These are phyloP conservation scores for Ophiognomonia clavigignenti-juglandacearum DNA, from an alignment of 2,329 filamentous ascomycete species.

Conservation along the genomic window DNA sequence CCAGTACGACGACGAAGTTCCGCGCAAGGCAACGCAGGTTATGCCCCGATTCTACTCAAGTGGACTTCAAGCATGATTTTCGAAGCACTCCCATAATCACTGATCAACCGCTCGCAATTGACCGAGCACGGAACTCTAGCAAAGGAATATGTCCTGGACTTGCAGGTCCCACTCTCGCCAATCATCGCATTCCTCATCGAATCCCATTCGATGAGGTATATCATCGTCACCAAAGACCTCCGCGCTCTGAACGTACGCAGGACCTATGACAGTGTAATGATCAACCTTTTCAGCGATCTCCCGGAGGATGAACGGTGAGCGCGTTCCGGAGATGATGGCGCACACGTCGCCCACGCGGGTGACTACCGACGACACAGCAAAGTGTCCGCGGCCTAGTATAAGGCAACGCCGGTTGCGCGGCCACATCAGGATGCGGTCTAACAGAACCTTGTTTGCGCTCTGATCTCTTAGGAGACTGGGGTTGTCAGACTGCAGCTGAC, in stretches of 20 bases:
- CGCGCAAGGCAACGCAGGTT: no score
- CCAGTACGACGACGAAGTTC: no score
- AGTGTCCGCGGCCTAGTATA: conserved; percentile 12
- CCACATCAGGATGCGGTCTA: no score
- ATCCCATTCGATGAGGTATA: not conserved
- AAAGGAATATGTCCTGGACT: not conserved
- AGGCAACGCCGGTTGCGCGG: not conserved
- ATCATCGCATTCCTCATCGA: not conserved
- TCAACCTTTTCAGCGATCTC: conserved; percentile 20
- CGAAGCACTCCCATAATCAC: no score
- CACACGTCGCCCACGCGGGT: conserved; percentile 4
- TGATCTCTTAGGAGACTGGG: not conserved
- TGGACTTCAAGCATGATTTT: no score
- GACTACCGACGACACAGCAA: conserved; percentile 18
- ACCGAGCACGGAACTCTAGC: no score
- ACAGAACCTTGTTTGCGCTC: no score
- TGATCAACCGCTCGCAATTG: no score
- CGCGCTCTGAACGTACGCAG: not conserved
- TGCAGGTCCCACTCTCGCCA: conserved; percentile 25
- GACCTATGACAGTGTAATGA: conserved; percentile 32
- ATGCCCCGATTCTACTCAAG: no score
- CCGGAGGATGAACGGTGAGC: conserved; percentile 5
- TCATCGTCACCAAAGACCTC: not conserved
- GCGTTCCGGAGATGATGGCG: conserved; percentile 2
- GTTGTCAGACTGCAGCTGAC: not conserved